A percentile compares a stretch with the other conserved stretches of the same genome.
These are phyloP conservation scores for Penicillium odoratum DNA, from an alignment of 495 filamentous ascomycete species.

Conservation along the genomic window DNA sequence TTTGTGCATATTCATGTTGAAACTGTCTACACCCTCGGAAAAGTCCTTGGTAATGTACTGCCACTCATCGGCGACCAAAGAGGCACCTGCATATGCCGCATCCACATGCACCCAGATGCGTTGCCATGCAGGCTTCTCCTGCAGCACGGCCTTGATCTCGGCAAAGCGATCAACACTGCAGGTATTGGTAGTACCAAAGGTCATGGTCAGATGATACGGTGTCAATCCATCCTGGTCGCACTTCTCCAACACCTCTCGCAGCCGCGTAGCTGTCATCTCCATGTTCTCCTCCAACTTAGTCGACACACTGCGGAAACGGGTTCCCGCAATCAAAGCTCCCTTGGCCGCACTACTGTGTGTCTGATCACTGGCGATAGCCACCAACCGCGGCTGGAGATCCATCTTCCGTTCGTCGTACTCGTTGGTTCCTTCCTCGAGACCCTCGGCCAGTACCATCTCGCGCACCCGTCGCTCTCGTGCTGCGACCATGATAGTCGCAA, in stretches of 20 bases:
- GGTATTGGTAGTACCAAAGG: slow-evolving; percentile 82
- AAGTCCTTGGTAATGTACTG: slow-evolving; percentile 67
- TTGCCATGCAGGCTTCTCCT: slow-evolving; percentile 56
- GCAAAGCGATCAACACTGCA: slow-evolving; percentile 83
- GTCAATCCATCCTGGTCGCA: slow-evolving; percentile 64
- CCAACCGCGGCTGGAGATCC: slow-evolving; percentile 65
- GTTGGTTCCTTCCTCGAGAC: slow-evolving; percentile 46
- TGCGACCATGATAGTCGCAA: slow-evolving; percentile 84
- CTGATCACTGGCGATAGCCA: slow-evolving; percentile 77
- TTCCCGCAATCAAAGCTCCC: slow-evolving; percentile 82
- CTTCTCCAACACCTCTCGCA: slow-evolving; percentile 62
- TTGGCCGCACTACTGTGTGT: slow-evolving; percentile 85
- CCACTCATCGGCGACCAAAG: slow-evolving; percentile 78
- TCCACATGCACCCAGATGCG: slow-evolving; percentile 94
- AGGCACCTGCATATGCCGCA: slow-evolving; percentile 88
- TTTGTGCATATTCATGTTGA: slow-evolving; percentile 97
- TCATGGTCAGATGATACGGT: slow-evolving; percentile 86
- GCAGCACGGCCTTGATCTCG: slow-evolving; percentile 64
- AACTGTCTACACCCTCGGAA: slow-evolving; percentile 70
- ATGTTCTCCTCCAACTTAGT: slow-evolving; percentile 62
- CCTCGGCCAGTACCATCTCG: slow-evolving; percentile 51
- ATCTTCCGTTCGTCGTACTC: slow-evolving; percentile 60
- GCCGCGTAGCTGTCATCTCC: slow-evolving; percentile 63
- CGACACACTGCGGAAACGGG: slow-evolving; percentile 68
- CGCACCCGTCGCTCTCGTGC: slow-evolving; percentile 76